phyloP scores from a whole-genome alignment of 176 grass and related monocot species.

The Elymus sibiricus region DNA sequence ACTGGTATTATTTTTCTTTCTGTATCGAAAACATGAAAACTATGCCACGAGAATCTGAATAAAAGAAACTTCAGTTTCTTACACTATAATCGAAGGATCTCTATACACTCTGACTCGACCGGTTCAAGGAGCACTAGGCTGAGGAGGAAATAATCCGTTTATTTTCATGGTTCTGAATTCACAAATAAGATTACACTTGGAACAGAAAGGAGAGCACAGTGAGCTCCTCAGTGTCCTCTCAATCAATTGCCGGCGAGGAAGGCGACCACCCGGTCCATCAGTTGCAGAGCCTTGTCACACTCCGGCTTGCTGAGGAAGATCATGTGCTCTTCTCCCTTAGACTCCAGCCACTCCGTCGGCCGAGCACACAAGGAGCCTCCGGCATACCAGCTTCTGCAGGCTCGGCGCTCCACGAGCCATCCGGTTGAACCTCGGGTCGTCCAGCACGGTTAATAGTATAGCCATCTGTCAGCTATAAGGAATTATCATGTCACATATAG shows the following conservation, averaged over 20 bases:
- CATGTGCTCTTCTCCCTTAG: slow-evolving; percentile 44
- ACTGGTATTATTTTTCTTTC: too few relatives aligned
- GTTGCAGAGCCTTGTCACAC: slow-evolving; percentile 27
- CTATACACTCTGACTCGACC: too few relatives aligned
- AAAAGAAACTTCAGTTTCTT: too few relatives aligned
- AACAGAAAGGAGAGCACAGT: neutral
- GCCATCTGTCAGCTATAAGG: too few relatives aligned
- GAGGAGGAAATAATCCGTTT: neutral
- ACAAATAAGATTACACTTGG: neutral
- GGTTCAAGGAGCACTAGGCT: too few relatives aligned
- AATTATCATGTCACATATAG: too few relatives aligned
- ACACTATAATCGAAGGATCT: too few relatives aligned
- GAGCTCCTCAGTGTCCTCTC: too few relatives aligned
- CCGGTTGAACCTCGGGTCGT: slow-evolving; percentile 57
- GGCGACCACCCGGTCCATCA: slow-evolving; percentile 35
- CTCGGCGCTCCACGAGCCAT: slow-evolving; percentile 39
- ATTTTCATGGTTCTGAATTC: neutral
- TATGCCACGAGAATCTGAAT: too few relatives aligned
- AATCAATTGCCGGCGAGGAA: slow-evolving; percentile 33
- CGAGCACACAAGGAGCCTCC: slow-evolving; percentile 45
- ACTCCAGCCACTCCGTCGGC: slow-evolving; percentile 47
- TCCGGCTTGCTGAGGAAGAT: slow-evolving; percentile 44
- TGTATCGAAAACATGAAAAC: too few relatives aligned
- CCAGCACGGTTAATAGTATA: too few relatives aligned
- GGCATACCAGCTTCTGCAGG: slow-evolving; percentile 35